phyloP scores from a whole-genome alignment of 2,329 filamentous ascomycete species.

The Ceratocystis variospora region DNA sequence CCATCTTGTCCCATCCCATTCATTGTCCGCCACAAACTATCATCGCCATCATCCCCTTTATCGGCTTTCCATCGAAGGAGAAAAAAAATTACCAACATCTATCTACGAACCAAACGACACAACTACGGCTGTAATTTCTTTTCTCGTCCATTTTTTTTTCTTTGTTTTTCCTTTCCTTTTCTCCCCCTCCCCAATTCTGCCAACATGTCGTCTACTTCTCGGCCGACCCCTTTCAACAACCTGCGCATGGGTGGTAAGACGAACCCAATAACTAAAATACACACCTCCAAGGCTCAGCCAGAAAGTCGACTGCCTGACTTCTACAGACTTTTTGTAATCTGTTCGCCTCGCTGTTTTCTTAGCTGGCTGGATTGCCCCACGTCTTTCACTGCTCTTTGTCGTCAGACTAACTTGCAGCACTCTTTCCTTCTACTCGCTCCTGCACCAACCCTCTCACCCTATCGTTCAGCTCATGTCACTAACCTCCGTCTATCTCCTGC shows the following conservation, averaged over 20 bases:
- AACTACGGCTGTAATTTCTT: not conserved
- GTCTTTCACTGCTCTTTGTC: not conserved
- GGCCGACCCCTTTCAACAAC: constrained; percentile 73
- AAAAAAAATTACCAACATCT: constrained; percentile 2
- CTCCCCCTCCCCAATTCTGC: not conserved
- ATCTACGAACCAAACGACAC: not conserved
- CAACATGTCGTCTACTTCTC: constrained; percentile 25
- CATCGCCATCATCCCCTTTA: not conserved
- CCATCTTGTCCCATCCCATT: constrained; percentile 1
- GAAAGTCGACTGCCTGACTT: not conserved
- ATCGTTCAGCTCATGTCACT: constrained; percentile 18
- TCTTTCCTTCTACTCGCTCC: not conserved
- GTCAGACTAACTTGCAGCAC: not conserved
- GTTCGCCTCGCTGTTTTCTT: constrained; percentile 1
- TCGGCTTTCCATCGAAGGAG: constrained; percentile 7
- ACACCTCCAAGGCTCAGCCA: not conserved
- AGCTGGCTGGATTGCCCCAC: not conserved
- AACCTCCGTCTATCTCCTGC: constrained; percentile 21
- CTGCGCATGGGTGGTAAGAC: constrained; percentile 93
- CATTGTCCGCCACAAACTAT: constrained; percentile 14
- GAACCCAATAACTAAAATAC: constrained; percentile 15
- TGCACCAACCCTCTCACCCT: not conserved
- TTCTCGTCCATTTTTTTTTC: not conserved
- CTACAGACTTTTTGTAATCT: not conserved
- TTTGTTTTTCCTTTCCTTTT: constrained; percentile 1